Percentiles rank a stretch among this genome's conserved stretches.
These are phyloP conservation scores for Cladosporium velox DNA, from an alignment of 2,329 filamentous ascomycete genomes.

Conservation along the genomic window DNA sequence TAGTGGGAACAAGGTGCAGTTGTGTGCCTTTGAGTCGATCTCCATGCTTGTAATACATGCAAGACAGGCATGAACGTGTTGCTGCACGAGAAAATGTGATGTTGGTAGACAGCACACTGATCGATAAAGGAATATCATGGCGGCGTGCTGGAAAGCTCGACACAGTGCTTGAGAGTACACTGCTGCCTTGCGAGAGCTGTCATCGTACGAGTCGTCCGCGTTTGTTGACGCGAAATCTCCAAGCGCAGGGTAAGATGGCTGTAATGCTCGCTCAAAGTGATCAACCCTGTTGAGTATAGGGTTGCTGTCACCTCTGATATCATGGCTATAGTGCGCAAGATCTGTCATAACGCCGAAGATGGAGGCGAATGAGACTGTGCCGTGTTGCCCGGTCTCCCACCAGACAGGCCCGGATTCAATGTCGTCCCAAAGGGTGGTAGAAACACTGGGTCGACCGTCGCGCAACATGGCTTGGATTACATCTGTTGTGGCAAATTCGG, in stretches of 20 bases:
- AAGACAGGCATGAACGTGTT: conserved; percentile 14
- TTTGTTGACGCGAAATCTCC: conserved; percentile 6
- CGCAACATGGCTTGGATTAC: conserved; percentile 15
- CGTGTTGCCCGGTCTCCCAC: conserved; percentile 14
- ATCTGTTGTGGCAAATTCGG: conserved; percentile 17
- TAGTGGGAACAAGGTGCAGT: conserved; percentile 18
- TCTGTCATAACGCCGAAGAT: conserved; percentile 18
- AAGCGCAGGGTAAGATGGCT: conserved; percentile 9
- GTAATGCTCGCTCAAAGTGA: conserved; percentile 10
- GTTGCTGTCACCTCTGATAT: background rate
- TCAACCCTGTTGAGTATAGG: conserved; percentile 12
- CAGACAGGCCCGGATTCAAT: conserved; percentile 18
- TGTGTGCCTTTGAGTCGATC: conserved; percentile 17
- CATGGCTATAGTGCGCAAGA: conserved; percentile 14
- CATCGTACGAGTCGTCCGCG: conserved; percentile 14
- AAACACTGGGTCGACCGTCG: conserved; percentile 2
- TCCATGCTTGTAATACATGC: conserved; percentile 20
- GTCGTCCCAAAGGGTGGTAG: background rate
- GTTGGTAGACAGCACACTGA: conserved; percentile 14
- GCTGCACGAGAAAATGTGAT: conserved; percentile 14
- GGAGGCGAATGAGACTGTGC: conserved; percentile 13
- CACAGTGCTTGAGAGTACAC: conserved; percentile 15
- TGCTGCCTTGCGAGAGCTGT: conserved; percentile 12
- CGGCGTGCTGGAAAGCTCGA: conserved; percentile 15
- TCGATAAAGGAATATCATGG: conserved; percentile 18